Conservation (phyloP, 352 stramenopile species). For the Phytopythium oedochilum region DNA sequence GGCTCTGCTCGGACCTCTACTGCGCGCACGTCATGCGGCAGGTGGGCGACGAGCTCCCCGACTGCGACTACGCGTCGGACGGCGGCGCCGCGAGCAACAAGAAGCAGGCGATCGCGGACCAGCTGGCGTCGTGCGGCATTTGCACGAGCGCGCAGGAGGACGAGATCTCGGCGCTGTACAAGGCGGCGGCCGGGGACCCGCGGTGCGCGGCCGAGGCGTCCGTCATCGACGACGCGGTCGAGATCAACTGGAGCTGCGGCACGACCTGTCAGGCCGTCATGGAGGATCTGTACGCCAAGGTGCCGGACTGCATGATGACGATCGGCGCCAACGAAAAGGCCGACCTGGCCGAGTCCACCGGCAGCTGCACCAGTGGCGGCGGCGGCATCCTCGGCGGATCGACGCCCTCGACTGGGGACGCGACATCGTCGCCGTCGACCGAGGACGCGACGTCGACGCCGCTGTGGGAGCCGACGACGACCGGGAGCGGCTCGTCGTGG, state of each 20-base stretch:
- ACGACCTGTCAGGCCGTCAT: conserved; percentile 1
- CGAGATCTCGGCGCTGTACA: background rate
- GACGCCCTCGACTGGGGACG: background rate
- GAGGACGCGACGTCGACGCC: background rate
- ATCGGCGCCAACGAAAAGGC: conserved; percentile 1
- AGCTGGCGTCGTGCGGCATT: background rate
- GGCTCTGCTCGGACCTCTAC: background rate
- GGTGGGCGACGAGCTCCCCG: background rate
- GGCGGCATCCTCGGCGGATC: background rate
- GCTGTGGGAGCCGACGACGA: background rate
- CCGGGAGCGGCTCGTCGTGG: conserved; percentile 1
- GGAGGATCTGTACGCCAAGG: background rate
- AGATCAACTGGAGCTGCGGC: conserved; percentile 1
- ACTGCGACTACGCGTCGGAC: conserved; percentile 3
- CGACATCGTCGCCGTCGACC: background rate
- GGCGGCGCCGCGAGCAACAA: background rate
- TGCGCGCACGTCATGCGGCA: background rate
- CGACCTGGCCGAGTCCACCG: background rate
- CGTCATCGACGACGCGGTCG: background rate
- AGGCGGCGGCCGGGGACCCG: background rate
- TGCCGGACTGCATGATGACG: conserved; percentile 3
- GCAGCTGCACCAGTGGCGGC: background rate
- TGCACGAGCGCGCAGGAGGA: conserved; percentile 2
- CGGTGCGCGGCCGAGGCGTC: background rate
- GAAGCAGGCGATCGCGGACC: background rate